These are phyloP conservation scores for Lenwebbia sp. DNA, from an alignment of 345 rosid genomes.

Conservation along the genomic window DNA sequence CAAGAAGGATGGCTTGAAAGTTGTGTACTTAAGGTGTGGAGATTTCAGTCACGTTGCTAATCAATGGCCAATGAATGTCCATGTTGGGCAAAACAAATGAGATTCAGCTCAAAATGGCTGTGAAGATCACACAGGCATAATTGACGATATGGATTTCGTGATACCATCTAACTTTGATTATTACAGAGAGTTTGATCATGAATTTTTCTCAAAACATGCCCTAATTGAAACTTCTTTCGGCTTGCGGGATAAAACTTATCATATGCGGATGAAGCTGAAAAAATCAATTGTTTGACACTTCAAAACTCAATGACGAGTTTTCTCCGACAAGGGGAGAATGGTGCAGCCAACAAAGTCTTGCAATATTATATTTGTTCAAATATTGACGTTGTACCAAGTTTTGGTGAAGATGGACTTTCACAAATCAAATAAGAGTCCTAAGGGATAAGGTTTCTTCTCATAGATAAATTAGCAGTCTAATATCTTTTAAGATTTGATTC, in stretches of 20 bases:
- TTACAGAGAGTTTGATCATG: background rate
- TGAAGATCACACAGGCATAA: background rate
- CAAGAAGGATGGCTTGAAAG: background rate
- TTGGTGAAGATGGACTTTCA: background rate
- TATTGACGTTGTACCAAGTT: background rate
- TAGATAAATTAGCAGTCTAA: background rate
- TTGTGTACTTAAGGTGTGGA: background rate
- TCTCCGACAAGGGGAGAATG: background rate
- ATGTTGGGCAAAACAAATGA: background rate
- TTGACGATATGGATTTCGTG: background rate
- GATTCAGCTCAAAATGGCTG: background rate
- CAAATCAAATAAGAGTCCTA: background rate
- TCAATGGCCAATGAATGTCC: background rate
- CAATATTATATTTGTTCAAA: background rate
- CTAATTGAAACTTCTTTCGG: background rate
- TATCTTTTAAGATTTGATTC: background rate
- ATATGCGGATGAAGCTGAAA: background rate
- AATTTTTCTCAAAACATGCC: background rate
- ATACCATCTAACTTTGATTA: background rate
- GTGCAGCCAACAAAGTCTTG: background rate
- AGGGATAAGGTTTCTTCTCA: background rate
- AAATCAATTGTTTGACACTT: background rate
- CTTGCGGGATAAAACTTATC: background rate
- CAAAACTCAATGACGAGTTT: background rate
- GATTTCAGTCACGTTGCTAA: background rate